These are phyloP conservation scores for Metarhizium sp. DNA, from an alignment of 2,329 filamentous ascomycete species.

Conservation along the genomic window DNA sequence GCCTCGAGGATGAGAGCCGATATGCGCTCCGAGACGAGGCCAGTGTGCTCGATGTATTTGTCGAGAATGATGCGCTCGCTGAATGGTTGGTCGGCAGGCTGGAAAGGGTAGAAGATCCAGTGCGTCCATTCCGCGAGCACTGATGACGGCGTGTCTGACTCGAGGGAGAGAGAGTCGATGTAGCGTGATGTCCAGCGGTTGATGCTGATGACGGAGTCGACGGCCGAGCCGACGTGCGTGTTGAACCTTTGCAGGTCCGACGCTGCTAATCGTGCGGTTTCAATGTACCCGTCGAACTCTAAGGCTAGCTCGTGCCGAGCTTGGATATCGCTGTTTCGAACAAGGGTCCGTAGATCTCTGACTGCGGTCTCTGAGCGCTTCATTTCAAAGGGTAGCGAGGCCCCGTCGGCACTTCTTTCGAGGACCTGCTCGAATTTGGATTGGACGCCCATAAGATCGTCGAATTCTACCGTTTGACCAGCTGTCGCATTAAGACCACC, in stretches of 20 bases:
- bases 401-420: slow-evolving; percentile 54
- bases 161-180: slow-evolving; percentile 50
- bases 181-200: slow-evolving; percentile 67
- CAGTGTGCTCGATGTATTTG: slow-evolving; percentile 66
- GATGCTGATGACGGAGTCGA: slow-evolving; percentile 65
- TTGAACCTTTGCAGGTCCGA: slow-evolving; percentile 67
- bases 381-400: slow-evolving; percentile 67
- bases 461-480: slow-evolving; percentile 50
- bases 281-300: slow-evolving; percentile 70
- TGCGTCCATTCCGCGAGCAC: slow-evolving; percentile 28
- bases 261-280: slow-evolving; percentile 54
- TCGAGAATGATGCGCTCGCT: slow-evolving; percentile 54
- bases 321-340: slow-evolving; percentile 59
- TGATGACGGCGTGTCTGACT: slow-evolving; percentile 22
- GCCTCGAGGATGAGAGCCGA: slow-evolving; percentile 59
- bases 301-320: slow-evolving; percentile 61
- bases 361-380: slow-evolving; percentile 67
- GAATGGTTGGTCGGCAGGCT: slow-evolving; percentile 38
- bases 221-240: slow-evolving; percentile 61
- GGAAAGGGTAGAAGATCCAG: slow-evolving; percentile 53
- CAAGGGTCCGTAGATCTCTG: slow-evolving; percentile 62
- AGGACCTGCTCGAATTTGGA: slow-evolving; percentile 68
- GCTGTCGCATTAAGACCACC: slow-evolving; percentile 10
- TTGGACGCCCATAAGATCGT: slow-evolving; percentile 65
- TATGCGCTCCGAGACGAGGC: slow-evolving; percentile 61